Base-by-base conservation (phyloP, 169 alveolate genomes). In the Condylostoma magnum region DNA sequence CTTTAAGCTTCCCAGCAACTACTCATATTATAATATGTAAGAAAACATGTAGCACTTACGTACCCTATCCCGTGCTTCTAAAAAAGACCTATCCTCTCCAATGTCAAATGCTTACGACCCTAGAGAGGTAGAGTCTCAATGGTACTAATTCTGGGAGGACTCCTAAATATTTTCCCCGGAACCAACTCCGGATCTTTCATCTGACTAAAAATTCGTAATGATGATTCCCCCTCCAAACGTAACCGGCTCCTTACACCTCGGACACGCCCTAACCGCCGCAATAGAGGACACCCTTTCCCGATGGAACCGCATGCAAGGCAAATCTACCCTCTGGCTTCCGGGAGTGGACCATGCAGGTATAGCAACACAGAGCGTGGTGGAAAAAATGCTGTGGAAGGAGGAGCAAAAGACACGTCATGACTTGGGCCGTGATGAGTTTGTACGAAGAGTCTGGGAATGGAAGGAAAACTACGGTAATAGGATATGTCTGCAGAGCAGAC, bases 201-300 rank as follows among this genome's bases (percentile, higher is more conserved):
- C 82, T 44, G 85, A 80, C 27, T 78, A 93, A 76, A 90, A 94
- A 72, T 96, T 92, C 79, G 94, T 95, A 20, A 96, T 96, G 96
- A 92, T 97, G 46, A 90, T 98, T 25, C 99, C 99, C 8, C 99
- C 99, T 15, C 99, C 99, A 4, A 98, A 99, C 78, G 99, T 99
- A 28, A 99, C 99, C 5, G 99, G 99, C n/a, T 92, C 98, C 36
- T 89, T 98, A 28, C 99, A 98, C 82, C 87, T 98, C 66, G 99
- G 99, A 8, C 99, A 98, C 82, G 98, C 99, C 0, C 86, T 98
- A 65, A 98, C 99, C 72, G 92, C 95, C 22, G 99, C 99, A 10
- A 97, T 98, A 41, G 99, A 98, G 77, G 99, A 98, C 80, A 81
- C 99, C 22, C 85, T 98, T 54, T 92, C 97, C 22, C 82, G 99